phyloP scores from a whole-genome alignment of 2,329 filamentous ascomycete genomes.

The Colletotrichum sp. region DNA sequence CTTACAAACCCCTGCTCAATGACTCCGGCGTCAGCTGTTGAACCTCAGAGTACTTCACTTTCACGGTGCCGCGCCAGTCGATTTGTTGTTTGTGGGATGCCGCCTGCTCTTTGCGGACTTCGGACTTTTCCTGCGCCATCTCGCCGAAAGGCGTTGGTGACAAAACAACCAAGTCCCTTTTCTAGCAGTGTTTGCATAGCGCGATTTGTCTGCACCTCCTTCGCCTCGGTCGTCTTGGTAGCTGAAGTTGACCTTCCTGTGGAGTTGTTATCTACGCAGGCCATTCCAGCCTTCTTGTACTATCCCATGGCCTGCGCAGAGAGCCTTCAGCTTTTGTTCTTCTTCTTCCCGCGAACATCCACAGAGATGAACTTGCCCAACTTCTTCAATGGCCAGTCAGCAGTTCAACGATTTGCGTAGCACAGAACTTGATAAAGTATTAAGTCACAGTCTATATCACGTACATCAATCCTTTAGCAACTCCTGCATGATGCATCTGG shows the following conservation, averaged over 20 bases:
- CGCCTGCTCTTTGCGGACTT: background rate
- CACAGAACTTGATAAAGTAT: background rate
- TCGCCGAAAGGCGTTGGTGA: background rate
- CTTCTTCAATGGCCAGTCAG: fast-evolving
- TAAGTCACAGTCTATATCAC: background rate
- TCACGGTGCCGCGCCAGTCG: background rate
- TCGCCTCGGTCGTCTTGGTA: fast-evolving
- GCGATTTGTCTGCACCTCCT: background rate
- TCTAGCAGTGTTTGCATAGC: background rate
- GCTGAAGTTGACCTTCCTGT: background rate
- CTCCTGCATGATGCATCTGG: background rate
- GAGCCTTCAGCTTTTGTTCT: background rate
- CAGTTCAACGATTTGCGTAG: background rate
- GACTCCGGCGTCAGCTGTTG: background rate
- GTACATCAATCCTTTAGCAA: background rate
- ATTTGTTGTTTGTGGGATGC: background rate
- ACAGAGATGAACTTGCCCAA: background rate
- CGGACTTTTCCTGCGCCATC: background rate
- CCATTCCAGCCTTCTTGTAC: background rate
- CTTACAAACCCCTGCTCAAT: background rate
- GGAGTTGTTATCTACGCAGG: background rate
- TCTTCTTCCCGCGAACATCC: background rate
- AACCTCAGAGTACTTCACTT: fast-evolving
- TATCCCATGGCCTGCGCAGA: background rate
- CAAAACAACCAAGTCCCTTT: background rate